Evolutionary conservation across 768 basidiomycete genomes (phyloP).

Genomic region (Hericium erinaceus): DNA sequence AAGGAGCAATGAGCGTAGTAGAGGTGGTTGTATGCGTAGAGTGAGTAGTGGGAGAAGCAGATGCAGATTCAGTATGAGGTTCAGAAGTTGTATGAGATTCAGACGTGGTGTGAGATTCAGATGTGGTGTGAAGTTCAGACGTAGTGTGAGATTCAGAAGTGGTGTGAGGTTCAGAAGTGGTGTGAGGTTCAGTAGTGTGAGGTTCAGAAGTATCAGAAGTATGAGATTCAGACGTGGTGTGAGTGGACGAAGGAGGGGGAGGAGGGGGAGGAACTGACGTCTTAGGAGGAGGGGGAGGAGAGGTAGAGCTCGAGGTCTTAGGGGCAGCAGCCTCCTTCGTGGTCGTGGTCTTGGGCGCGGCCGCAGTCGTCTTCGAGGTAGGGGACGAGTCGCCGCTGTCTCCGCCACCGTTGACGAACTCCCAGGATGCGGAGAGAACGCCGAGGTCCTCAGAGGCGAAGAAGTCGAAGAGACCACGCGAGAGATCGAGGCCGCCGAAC

Average conservation of each 20-base stretch:
- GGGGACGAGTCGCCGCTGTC: background rate
- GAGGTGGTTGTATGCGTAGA: background rate
- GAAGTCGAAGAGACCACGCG: slow-evolving; percentile 33
- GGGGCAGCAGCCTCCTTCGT: background rate
- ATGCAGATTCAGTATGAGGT: no score
- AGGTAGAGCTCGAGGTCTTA: background rate
- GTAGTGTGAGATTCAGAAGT: no score
- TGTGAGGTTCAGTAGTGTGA: no score
- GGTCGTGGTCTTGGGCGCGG: background rate
- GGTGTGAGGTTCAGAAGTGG: no score
- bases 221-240: no score
- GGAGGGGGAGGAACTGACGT: slow-evolving; percentile 1
- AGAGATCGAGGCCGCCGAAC: slow-evolving; percentile 36
- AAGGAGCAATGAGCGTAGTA: background rate
- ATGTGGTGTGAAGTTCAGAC: no score
- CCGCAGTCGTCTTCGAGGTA: background rate
- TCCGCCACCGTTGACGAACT: slow-evolving; percentile 10
- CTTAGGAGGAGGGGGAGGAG: background rate
- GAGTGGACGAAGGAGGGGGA: background rate
- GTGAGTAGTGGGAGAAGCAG: background rate
- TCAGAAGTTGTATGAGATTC: no score
- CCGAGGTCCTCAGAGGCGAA: slow-evolving; percentile 29
- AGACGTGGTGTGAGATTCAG: no score
- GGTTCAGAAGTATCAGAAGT: no score
- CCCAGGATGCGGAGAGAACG: slow-evolving; percentile 33